Percentiles rank a stretch among this genome's conserved stretches.
These are phyloP conservation scores for Fistulinella cinereoalba DNA, from an alignment of 1,284 basidiomycete genomes.

Conservation along the genomic window DNA sequence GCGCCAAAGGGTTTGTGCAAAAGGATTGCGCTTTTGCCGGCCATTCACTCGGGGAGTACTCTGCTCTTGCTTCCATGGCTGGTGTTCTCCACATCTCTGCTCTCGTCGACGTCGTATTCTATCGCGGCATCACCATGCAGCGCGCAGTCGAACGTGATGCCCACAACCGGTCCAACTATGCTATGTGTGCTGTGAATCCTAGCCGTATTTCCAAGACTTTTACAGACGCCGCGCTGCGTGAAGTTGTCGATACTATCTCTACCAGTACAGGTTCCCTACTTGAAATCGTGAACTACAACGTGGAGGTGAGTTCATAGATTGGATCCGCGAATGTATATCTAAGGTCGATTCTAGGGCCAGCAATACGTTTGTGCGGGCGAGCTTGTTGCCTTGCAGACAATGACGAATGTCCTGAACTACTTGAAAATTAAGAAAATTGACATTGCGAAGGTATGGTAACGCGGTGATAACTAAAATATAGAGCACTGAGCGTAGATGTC, in stretches of 20 bases:
- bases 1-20: conserved; percentile 92
- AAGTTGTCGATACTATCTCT: conserved; percentile 91
- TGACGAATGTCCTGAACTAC: conserved; percentile 96
- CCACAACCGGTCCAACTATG: conserved; percentile 92
- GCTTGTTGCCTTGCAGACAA: conserved; percentile 86
- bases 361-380: conserved; percentile 99
- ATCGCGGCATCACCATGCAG: conserved; percentile 99
- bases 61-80: conserved; percentile 94
- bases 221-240: conserved; percentile 88
- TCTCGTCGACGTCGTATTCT: conserved; percentile 98
- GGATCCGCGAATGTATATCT: conserved; percentile 3
- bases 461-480: neutral
- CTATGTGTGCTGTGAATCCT: conserved; percentile 98
- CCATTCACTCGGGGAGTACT: conserved; percentile 98
- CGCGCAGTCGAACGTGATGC: conserved; percentile 94
- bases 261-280: conserved; percentile 76
- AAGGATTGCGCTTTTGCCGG: conserved; percentile 92
- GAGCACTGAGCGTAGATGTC: conserved; percentile 1
- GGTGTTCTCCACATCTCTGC: conserved; percentile 93
- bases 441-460: conserved; percentile 72
- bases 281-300: conserved; percentile 98
- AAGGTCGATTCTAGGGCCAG: conserved; percentile 58
- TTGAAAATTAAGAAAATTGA: conserved; percentile 97
- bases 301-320: conserved; percentile 61
- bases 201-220: conserved; percentile 92